A percentile compares a stretch with the other conserved stretches of the same genome.
phyloP scores from a whole-genome alignment of 164 flowering plant genomes.

The Sedum album region DNA sequence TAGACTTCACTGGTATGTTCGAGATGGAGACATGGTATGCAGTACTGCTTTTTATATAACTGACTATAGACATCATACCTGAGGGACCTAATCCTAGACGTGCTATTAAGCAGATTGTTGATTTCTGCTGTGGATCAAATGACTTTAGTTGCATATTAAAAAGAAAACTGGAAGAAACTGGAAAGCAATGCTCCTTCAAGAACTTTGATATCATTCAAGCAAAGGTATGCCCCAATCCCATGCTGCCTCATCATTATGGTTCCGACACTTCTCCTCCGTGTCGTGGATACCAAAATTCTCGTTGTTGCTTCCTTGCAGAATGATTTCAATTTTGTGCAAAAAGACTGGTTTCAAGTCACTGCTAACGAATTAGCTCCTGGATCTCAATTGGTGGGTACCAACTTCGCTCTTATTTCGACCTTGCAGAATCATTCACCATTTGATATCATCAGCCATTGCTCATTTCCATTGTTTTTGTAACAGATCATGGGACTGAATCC shows the following conservation, averaged over 20 bases:
- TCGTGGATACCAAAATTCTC: background rate
- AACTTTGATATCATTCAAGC: slow-evolving; percentile 60
- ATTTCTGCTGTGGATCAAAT: slow-evolving; percentile 82
- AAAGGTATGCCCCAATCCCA: slow-evolving; percentile 32
- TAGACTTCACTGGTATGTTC: slow-evolving; percentile 56
- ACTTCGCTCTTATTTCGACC: background rate
- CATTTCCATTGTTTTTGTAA: slow-evolving; percentile 8
- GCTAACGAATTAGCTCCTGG: slow-evolving; percentile 58
- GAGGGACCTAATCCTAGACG: background rate
- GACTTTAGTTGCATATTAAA: slow-evolving; percentile 73
- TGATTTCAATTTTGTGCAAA: slow-evolving; percentile 64
- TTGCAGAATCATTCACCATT: background rate
- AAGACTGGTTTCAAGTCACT: slow-evolving; percentile 69
- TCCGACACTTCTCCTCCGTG: background rate
- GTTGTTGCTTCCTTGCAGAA: slow-evolving; percentile 29
- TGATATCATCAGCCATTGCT: background rate
- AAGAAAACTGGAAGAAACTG: slow-evolving; percentile 52
- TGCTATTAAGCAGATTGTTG: slow-evolving; percentile 51
- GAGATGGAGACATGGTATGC: slow-evolving; percentile 60
- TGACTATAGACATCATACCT: background rate
- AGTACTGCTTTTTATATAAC: background rate
- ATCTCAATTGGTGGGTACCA: slow-evolving; percentile 50
- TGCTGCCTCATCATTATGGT: background rate
- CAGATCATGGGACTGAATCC: slow-evolving; percentile 92
- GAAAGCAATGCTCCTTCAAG: slow-evolving; percentile 56